Percentiles rank a stretch among this genome's conserved stretches.
Conservation (phyloP, 495 filamentous ascomycete species). For the Talaromyces borbonicus region DNA sequence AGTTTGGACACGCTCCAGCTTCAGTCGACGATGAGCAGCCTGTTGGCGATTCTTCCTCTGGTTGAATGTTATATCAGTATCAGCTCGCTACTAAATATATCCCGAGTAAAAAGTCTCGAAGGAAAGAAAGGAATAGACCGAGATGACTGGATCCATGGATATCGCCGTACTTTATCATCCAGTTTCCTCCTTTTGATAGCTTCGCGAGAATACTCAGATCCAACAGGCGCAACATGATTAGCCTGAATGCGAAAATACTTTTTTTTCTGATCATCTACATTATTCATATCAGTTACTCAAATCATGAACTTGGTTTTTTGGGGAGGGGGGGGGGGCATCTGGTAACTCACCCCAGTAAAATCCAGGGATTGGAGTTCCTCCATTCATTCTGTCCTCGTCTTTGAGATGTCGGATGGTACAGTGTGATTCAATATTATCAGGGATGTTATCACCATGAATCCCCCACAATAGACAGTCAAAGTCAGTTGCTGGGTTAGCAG, state of each 20-base stretch:
- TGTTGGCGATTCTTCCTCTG: slow-evolving; percentile 20
- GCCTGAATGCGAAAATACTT: slow-evolving; percentile 49
- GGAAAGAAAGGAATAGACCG: too few relatives aligned
- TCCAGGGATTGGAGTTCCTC: slow-evolving; percentile 32
- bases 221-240: slow-evolving; percentile 35
- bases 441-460: too few relatives aligned
- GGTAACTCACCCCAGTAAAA: slow-evolving; percentile 39
- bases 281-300: not conserved
- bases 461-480: too few relatives aligned
- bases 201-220: slow-evolving; percentile 36
- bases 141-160: not conserved
- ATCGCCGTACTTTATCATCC: slow-evolving; percentile 25
- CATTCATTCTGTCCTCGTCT: slow-evolving; percentile 11
- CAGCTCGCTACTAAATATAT: not conserved
- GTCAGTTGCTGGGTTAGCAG: too few relatives aligned
- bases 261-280: slow-evolving; percentile 41
- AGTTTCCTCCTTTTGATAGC: slow-evolving; percentile 33
- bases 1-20: slow-evolving; percentile 27
- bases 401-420: too few relatives aligned
- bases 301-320: not conserved
- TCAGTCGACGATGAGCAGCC: slow-evolving; percentile 16
- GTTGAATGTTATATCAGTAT: slow-evolving; percentile 6
- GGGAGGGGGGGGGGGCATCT: too few relatives aligned
- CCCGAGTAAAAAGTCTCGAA: not conserved
- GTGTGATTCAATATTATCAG: too few relatives aligned